phyloP scores from a whole-genome alignment of 371 early-diverging fungal genomes.

The Paraphysoderma sedebokerense region DNA sequence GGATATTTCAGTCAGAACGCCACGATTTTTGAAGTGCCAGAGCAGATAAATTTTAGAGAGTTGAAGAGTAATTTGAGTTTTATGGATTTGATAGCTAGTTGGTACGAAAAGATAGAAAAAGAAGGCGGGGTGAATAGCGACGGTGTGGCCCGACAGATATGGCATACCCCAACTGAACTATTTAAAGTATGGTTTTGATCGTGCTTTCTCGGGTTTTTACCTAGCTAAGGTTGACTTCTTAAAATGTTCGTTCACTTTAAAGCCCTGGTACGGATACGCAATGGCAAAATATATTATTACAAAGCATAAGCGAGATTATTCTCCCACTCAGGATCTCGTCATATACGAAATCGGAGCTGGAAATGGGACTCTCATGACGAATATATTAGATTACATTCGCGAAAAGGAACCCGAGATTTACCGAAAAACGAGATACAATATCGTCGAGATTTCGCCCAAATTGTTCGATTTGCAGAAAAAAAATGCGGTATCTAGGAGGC shows the following conservation, averaged over 20 bases:
- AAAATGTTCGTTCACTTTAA: neutral
- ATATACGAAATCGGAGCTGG: constrained; percentile 95
- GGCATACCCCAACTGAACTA: constrained; percentile 94
- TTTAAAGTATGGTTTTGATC: constrained; percentile 45
- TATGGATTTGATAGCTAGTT: constrained; percentile 47
- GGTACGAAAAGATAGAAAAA: constrained; percentile 62
- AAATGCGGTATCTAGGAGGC: constrained; percentile 23
- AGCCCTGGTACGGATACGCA: constrained; percentile 83
- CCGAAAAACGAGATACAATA: constrained; percentile 54
- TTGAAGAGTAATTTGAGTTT: constrained; percentile 69
- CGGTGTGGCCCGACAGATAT: constrained; percentile 57
- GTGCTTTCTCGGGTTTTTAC: neutral
- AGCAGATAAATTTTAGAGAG: constrained; percentile 42
- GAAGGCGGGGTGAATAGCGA: constrained; percentile 13
- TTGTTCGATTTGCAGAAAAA: constrained; percentile 52
- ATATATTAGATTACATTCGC: constrained; percentile 75
- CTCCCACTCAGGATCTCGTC: constrained; percentile 25
- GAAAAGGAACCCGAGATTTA: constrained; percentile 63
- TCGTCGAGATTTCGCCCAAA: constrained; percentile 80
- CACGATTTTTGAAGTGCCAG: constrained; percentile 43
- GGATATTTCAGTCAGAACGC: constrained; percentile 94
- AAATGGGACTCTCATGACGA: constrained; percentile 86
- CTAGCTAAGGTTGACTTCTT: neutral
- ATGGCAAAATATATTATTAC: constrained; percentile 76
- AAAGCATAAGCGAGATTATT: constrained; percentile 44